Conservation (phyloP, 441 rosid genomes). For the Euphorbia schlechtendalii region DNA sequence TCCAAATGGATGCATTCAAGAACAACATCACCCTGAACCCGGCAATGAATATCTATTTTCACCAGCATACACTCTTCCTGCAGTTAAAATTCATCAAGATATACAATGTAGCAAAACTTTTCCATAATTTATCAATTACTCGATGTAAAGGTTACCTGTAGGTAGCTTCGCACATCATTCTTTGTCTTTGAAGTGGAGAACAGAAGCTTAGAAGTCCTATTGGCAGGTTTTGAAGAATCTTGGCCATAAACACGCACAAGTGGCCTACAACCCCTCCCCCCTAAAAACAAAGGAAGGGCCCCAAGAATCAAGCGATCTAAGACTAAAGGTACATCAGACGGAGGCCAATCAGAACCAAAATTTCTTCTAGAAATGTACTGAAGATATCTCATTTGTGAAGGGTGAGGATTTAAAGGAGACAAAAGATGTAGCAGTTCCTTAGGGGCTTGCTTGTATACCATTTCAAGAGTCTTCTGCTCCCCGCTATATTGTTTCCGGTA, state of each 20-base stretch:
- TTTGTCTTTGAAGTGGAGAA: slow-evolving; percentile 61
- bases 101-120: slow-evolving; percentile 13
- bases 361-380: slow-evolving; percentile 91
- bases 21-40: slow-evolving; percentile 88
- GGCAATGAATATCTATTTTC: slow-evolving; percentile 71
- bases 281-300: slow-evolving; percentile 61
- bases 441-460: slow-evolving; percentile 96
- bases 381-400: slow-evolving; percentile 91
- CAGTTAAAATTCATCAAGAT: slow-evolving; percentile 27
- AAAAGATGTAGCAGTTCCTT: slow-evolving; percentile 69
- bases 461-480: slow-evolving; percentile 93
- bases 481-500: slow-evolving; percentile 80
- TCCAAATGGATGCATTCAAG: slow-evolving; percentile 81
- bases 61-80: slow-evolving; percentile 76
- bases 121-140: slow-evolving; percentile 19
- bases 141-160: slow-evolving; percentile 40
- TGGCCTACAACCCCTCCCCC: slow-evolving; percentile 79
- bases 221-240: slow-evolving; percentile 59
- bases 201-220: slow-evolving; percentile 75
- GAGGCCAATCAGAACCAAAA: slow-evolving; percentile 89
- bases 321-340: slow-evolving; percentile 73
- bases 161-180: slow-evolving; percentile 50
- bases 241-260: slow-evolving; percentile 76
- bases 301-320: slow-evolving; percentile 76
- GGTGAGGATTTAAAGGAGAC: slow-evolving; percentile 73